Evolutionary conservation across 768 basidiomycete species (phyloP).

Genomic region (Suillus spraguei): DNA sequence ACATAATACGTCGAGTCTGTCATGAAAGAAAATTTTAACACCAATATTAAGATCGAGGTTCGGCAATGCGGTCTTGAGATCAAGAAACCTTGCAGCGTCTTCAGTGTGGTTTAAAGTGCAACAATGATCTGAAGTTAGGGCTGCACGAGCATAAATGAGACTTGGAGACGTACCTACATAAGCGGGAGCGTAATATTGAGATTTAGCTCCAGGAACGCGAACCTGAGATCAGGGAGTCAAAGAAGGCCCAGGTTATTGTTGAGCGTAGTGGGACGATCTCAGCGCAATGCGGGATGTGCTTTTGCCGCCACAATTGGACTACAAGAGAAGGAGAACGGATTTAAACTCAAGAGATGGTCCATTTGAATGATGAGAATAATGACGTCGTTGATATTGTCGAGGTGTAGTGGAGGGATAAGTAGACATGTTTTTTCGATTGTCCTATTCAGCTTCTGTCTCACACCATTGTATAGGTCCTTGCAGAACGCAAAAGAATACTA

Average conservation of each 20-base stretch:
- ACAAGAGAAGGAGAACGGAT: constrained; percentile 85
- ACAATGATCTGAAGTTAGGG: constrained; percentile 38
- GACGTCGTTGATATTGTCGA: constrained; percentile 74
- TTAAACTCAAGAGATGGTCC: constrained; percentile 80
- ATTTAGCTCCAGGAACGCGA: constrained; percentile 75
- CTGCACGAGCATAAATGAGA: constrained; percentile 31
- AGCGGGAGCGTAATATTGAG: constrained; percentile 75
- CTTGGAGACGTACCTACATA: constrained; percentile 38
- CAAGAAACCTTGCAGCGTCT: constrained; percentile 81
- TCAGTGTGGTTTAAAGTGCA: constrained; percentile 44
- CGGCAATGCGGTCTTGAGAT: constrained; percentile 88
- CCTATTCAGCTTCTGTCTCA: constrained; percentile 7
- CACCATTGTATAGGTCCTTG: constrained; percentile 53
- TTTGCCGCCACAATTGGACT: constrained; percentile 78
- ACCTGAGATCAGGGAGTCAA: constrained; percentile 65
- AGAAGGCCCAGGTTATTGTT: constrained; percentile 56
- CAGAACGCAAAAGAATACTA: constrained; percentile 81
- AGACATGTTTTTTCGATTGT: constrained; percentile 54
- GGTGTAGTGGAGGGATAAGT: constrained; percentile 83
- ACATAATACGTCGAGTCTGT: constrained; percentile 79
- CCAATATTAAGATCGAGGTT: constrained; percentile 90
- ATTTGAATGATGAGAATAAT: constrained; percentile 73
- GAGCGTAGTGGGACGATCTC: constrained; percentile 65
- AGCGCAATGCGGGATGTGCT: constrained; percentile 75
- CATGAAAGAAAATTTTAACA: constrained; percentile 98